Evolutionary conservation across 2,329 filamentous ascomycete genomes (phyloP).

Genomic region (Botrytis fragariae): DNA sequence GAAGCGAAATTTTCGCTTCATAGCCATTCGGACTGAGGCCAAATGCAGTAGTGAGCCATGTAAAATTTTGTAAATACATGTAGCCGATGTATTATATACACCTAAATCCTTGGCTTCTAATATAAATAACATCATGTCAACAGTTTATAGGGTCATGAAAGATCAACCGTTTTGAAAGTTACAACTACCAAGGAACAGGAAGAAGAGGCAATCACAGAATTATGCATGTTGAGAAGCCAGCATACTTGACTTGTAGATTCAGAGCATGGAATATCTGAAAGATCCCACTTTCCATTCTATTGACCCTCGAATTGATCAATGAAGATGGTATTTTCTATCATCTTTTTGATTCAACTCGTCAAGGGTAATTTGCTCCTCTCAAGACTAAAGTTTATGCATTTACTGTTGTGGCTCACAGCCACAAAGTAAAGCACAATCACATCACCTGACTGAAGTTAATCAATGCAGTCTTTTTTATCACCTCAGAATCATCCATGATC

Average conservation of each 20-base stretch:
- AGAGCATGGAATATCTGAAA: accelerated
- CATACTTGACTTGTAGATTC: not conserved
- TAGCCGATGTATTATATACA: no score
- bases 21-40: not conserved
- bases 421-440: not conserved
- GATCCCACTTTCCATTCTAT: not conserved
- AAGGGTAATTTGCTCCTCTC: not conserved
- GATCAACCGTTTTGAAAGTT: not conserved
- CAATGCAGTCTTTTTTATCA: not conserved
- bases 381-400: not conserved
- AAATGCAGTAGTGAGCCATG: not conserved
- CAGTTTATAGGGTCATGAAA: not conserved
- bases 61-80: not conserved
- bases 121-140: not conserved
- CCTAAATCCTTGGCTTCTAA: no score
- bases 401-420: not conserved
- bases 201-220: not conserved
- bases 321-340: not conserved
- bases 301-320: not conserved
- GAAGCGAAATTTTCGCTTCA: not conserved
- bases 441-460: accelerated
- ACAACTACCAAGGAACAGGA: no score
- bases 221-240: not conserved
- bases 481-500: not conserved
- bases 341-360: not conserved